Percentiles rank a stretch among this genome's conserved stretches.
Evolutionary conservation across 257 asterid genomes (phyloP).

Genomic region (Mentha longifolia): DNA sequence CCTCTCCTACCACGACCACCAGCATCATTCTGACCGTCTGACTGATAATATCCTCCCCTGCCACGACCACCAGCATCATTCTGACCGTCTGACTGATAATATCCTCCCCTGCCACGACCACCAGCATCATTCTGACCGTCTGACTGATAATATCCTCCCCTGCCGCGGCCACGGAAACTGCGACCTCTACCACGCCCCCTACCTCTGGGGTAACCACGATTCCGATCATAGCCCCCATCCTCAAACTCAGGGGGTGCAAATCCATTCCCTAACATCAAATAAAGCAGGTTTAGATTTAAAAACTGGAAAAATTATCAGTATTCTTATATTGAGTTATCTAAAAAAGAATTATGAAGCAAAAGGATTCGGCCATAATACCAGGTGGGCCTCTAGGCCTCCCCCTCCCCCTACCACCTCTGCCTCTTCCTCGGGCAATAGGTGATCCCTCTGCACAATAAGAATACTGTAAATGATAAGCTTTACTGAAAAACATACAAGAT

Average conservation of each 20-base stretch:
- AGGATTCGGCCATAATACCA: conserved; percentile 40
- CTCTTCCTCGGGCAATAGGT: conserved; percentile 80
- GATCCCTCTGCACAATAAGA: conserved; percentile 64
- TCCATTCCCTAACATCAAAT: conserved; percentile 63
- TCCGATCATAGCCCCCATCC: conserved; percentile 79
- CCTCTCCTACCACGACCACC: no score
- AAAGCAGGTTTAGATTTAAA: neutral
- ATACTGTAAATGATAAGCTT: conserved; percentile 27
- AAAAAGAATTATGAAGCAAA: neutral
- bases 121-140: conserved; percentile 53
- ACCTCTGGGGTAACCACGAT: conserved; percentile 67
- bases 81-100: conserved; percentile 52
- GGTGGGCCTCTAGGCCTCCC: conserved; percentile 74
- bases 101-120: conserved; percentile 90
- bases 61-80: conserved; percentile 73
- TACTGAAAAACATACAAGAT: neutral
- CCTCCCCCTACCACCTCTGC: conserved; percentile 83
- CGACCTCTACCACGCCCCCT: conserved; percentile 87
- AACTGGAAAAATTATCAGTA: neutral
- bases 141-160: conserved; percentile 73
- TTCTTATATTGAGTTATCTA: neutral
- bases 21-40: conserved; percentile 49
- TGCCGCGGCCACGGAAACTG: conserved; percentile 76
- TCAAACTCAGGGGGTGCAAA: conserved; percentile 59
- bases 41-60: conserved; percentile 72